Percentiles rank a stretch among this genome's conserved stretches.
Conservation (phyloP, 352 stramenopile species). For the Phytophthora pinifolia region DNA sequence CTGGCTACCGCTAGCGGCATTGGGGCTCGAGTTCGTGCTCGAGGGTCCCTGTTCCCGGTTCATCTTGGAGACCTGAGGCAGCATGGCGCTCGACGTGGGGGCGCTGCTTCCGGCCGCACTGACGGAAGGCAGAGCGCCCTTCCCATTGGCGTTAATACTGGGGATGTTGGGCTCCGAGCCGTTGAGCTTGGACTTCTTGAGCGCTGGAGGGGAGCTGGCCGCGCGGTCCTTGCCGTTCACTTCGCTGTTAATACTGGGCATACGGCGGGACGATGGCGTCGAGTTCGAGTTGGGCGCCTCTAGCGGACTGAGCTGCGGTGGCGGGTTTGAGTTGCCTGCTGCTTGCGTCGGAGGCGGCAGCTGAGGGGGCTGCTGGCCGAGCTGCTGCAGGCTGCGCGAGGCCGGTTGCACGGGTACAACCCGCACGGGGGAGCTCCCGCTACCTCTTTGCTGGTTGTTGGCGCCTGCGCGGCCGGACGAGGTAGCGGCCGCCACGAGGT, state of each 20-base stretch:
- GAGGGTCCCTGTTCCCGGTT: constrained; percentile 48
- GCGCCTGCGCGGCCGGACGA: constrained; percentile 46
- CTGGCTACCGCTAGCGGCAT: constrained; percentile 21
- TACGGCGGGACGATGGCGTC: constrained; percentile 61
- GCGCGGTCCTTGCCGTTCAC: constrained; percentile 61
- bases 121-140: constrained; percentile 52
- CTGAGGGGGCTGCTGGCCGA: constrained; percentile 56
- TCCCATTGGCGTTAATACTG: constrained; percentile 68
- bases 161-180: constrained; percentile 54
- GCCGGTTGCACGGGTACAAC: constrained; percentile 70
- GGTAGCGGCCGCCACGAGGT: constrained; percentile 51
- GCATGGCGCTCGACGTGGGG: constrained; percentile 29
- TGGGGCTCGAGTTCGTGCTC: constrained; percentile 65
- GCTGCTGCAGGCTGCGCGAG: constrained; percentile 66
- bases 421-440: constrained; percentile 50
- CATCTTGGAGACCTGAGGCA: constrained; percentile 58
- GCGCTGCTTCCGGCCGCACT: constrained; percentile 24
- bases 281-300: constrained; percentile 52
- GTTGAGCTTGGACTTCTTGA: constrained; percentile 81
- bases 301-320: constrained; percentile 61
- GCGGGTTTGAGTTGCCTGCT: constrained; percentile 19
- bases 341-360: constrained; percentile 38
- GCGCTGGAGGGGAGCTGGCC: constrained; percentile 52
- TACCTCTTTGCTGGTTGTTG: constrained; percentile 29
- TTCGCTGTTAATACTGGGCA: constrained; percentile 69